Evolutionary conservation across 306 rosid genomes (phyloP).

Genomic region (Lagenaria siceraria): DNA sequence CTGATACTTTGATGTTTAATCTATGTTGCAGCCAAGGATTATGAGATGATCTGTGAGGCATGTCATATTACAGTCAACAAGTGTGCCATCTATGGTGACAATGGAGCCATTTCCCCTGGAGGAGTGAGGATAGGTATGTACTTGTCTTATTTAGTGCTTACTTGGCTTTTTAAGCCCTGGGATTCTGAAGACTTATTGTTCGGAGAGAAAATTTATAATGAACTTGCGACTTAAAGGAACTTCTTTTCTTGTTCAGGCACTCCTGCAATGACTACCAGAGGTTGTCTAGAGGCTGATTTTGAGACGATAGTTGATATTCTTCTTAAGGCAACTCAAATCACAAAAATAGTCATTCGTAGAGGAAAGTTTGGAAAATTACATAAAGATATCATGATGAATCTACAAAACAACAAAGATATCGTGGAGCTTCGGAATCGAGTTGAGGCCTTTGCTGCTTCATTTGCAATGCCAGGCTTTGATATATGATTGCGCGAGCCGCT

Average conservation of each 20-base stretch:
- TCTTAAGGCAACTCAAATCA: slow-evolving; percentile 57
- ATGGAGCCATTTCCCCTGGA: slow-evolving; percentile 60
- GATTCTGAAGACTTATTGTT: not conserved
- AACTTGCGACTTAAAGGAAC: not conserved
- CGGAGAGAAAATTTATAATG: not conserved
- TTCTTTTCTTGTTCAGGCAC: slow-evolving; percentile 36
- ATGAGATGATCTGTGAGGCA: slow-evolving; percentile 70
- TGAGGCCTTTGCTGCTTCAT: slow-evolving; percentile 59
- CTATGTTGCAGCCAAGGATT: slow-evolving; percentile 48
- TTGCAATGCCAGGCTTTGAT: slow-evolving; percentile 80
- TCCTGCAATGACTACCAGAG: slow-evolving; percentile 91
- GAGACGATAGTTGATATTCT: slow-evolving; percentile 71
- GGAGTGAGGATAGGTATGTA: slow-evolving; percentile 80
- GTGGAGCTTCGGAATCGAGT: slow-evolving; percentile 48
- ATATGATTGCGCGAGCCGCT: not conserved
- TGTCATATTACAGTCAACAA: slow-evolving; percentile 69
- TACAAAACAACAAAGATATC: slow-evolving; percentile 47
- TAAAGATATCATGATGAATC: slow-evolving; percentile 48
- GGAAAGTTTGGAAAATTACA: slow-evolving; percentile 43
- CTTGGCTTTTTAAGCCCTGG: not conserved
- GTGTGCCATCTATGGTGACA: slow-evolving; percentile 48
- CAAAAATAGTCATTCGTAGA: slow-evolving; percentile 29
- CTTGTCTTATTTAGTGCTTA: not conserved
- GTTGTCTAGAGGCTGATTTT: slow-evolving; percentile 71
- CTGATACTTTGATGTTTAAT: slow-evolving; percentile 15